Conservation (phyloP, 306 rosid genomes). For the Mimosa pudica region DNA sequence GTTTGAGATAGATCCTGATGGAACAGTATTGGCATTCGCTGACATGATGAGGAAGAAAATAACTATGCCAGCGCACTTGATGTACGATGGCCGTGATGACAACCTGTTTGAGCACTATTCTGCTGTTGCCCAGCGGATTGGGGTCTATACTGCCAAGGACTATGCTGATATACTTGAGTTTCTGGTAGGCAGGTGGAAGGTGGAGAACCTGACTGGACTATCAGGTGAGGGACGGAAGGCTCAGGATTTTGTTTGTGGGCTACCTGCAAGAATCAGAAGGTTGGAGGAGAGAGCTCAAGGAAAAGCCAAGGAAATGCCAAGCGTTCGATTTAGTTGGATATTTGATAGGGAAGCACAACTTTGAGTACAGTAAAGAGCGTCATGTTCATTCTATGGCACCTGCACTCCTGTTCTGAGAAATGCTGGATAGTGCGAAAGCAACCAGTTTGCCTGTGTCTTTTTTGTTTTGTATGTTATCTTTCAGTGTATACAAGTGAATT, state of each 20-base stretch:
- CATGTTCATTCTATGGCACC: conserved; percentile 14
- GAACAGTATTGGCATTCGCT: conserved; percentile 55
- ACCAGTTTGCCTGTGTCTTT: conserved; percentile 6
- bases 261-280: conserved; percentile 61
- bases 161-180: conserved; percentile 69
- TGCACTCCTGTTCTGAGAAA: background rate
- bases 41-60: conserved; percentile 77
- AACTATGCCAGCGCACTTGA: conserved; percentile 69
- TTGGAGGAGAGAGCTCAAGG: conserved; percentile 67
- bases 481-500: conserved; percentile 6
- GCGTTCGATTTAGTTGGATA: conserved; percentile 59
- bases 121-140: conserved; percentile 63
- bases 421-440: conserved; percentile 12
- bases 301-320: conserved; percentile 44
- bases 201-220: conserved; percentile 53
- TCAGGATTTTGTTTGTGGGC: conserved; percentile 61
- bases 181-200: conserved; percentile 67
- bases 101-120: conserved; percentile 63
- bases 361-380: conserved; percentile 27
- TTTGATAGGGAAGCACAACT: conserved; percentile 54
- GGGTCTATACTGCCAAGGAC: conserved; percentile 68
- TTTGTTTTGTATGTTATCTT: conserved; percentile 6
- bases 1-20: conserved; percentile 67
- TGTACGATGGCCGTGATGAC: conserved; percentile 64
- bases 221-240: conserved; percentile 60